Percentiles rank a stretch among this genome's conserved stretches.
Evolutionary conservation across 2,329 filamentous ascomycete species (phyloP).

Genomic region (Penicillium sclerotiorum): DNA sequence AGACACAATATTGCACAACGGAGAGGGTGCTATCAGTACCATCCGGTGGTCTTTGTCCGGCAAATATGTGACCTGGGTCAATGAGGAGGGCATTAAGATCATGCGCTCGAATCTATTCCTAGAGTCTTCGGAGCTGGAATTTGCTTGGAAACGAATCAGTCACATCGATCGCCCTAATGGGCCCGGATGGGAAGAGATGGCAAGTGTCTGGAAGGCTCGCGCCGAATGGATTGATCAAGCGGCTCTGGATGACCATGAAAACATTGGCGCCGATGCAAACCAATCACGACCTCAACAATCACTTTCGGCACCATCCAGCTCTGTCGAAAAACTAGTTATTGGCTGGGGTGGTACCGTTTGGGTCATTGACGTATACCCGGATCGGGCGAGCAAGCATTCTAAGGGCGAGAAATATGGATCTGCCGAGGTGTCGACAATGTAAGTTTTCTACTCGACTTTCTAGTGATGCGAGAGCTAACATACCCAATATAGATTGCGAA

Average conservation of each 20-base stretch:
- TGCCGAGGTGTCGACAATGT: constrained; percentile 92
- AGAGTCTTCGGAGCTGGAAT: constrained; percentile 73
- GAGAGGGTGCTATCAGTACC: constrained; percentile 85
- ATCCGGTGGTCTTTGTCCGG: constrained; percentile 95
- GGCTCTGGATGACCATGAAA: constrained; percentile 72
- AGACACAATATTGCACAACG: constrained; percentile 85
- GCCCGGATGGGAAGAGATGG: constrained; percentile 93
- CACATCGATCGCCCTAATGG: constrained; percentile 88
- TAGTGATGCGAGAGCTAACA: constrained; percentile 27
- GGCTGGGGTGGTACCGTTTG: constrained; percentile 97
- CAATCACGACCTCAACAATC: constrained; percentile 44
- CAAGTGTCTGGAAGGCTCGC: constrained; percentile 88
- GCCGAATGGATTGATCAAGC: constrained; percentile 92
- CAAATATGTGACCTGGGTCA: constrained; percentile 91
- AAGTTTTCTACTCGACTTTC: constrained; percentile 44
- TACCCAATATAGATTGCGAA: constrained; percentile 69
- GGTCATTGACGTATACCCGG: constrained; percentile 88
- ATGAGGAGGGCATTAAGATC: constrained; percentile 96
- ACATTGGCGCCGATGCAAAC: constrained; percentile 36
- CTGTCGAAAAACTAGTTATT: constrained; percentile 75
- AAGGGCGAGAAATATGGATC: constrained; percentile 74
- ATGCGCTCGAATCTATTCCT: constrained; percentile 88
- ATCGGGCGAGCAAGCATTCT: constrained; percentile 66
- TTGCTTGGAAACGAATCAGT: constrained; percentile 91
- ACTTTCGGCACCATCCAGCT: constrained; percentile 46